Evolutionary conservation across 768 basidiomycete genomes (phyloP), one percentile per base, ranked within the genome.

Genomic region (Galerina marginata): DNA sequence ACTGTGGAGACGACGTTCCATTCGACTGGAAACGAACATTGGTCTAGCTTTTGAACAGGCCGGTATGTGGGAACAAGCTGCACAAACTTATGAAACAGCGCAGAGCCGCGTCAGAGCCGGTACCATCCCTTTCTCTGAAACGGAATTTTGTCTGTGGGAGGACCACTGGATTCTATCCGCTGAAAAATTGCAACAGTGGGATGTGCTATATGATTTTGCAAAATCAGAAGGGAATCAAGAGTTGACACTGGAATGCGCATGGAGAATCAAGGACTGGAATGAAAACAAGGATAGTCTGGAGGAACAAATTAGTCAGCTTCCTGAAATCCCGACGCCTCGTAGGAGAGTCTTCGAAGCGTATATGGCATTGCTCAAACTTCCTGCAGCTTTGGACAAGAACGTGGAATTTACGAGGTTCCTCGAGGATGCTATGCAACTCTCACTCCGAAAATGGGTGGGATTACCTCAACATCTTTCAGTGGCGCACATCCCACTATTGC

Each of bases 181-280:
- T 0, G 93, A 96, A 77, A 99, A 99, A 74, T 80, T 99, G 15
- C 97, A 99, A 71, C 92, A 97, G 62, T 99, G 97, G 97, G 97
- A 99, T 60, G 86, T 91, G 20, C 82, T 99, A 4, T 86, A 92
- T 63, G 97, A 99, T 54, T 85, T 99, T 16, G 95, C 94, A 1
- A 88, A 88, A 65, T 86, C 81, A 56, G 96, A 99, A 74, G 87
- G 86, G 26, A 97, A 99, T 68, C 87, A 93, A 58, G 97, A 99
- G 69, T 78, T 99, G 43, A 81, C 93, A 70, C 81, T 99, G 42
- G 97, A 99, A 73, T 92, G 94, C 68, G 95, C 95, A 3, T 99
- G 97, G 97, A 81, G 97, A 61, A 88, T 83, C 39, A 91, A 88
- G 68, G 95, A 99, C 69, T 99, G 97, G 97, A 84, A 88, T 6